Conservation (phyloP, 352 stramenopile species). For the Elongisporangium senticosum region DNA sequence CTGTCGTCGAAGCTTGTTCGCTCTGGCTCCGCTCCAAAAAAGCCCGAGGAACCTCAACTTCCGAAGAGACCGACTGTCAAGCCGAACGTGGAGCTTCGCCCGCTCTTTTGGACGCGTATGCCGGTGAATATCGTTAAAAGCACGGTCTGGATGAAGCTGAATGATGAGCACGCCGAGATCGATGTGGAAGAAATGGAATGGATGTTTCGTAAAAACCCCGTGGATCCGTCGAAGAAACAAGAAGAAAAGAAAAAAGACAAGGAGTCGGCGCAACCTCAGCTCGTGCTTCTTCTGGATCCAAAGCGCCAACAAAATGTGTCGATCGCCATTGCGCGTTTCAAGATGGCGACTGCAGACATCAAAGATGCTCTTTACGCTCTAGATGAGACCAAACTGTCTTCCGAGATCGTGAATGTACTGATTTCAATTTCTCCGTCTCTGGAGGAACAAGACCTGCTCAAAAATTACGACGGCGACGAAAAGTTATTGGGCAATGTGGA, state of each 20-base stretch:
- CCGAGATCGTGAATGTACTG: constrained; percentile 83
- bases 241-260: constrained; percentile 80
- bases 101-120: constrained; percentile 87
- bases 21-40: constrained; percentile 29
- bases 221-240: constrained; percentile 55
- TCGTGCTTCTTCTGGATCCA: constrained; percentile 90
- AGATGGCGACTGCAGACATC: constrained; percentile 88
- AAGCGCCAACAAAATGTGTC: constrained; percentile 97
- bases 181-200: constrained; percentile 84
- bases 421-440: constrained; percentile 85
- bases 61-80: constrained; percentile 86
- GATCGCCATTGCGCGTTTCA: constrained; percentile 95
- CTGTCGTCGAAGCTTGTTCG: constrained; percentile 44
- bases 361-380: constrained; percentile 82
- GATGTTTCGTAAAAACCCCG: constrained; percentile 85
- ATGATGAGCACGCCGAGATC: constrained; percentile 57
- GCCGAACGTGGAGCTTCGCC: constrained; percentile 81
- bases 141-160: constrained; percentile 83
- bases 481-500: constrained; percentile 84
- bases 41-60: constrained; percentile 56
- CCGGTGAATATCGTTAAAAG: constrained; percentile 84
- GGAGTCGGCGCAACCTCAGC: constrained; percentile 41
- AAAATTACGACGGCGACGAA: constrained; percentile 87
- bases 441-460: constrained; percentile 88
- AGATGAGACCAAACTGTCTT: constrained; percentile 63